Base-by-base conservation (phyloP, 192 early-diverging fungal species). In the Backusella australiensis region DNA sequence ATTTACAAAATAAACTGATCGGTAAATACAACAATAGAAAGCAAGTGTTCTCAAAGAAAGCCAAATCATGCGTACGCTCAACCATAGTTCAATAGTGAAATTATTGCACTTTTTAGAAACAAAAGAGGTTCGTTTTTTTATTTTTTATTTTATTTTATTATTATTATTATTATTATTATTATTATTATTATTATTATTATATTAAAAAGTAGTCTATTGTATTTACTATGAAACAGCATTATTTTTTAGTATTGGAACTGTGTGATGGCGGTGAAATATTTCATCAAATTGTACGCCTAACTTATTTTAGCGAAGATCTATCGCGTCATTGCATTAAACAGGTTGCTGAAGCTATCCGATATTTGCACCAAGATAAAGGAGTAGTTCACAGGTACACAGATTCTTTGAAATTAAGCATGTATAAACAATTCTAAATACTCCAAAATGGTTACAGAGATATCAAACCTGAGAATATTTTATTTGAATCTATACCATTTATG, bases 391-490 rank as follows among this genome's bases (percentile, higher is more conserved):
- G 84, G 83, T 82, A 32, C 32, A 32, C 32, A 77, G 19, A 38
- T 9, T 34, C 15, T 29, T 32, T 65, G 42, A 34, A 21, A 44
- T 44, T 2, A 44, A 44, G 19, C 15, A 44, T 44, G 4, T 44
- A 12, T 63, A 63, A 63, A 63, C 12, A 12, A 63, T 63, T 63
- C 11, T 11, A 32, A 15, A 75, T 67, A 65, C 46, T 66, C 72
- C 72, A 71, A 49, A 72, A 80, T 32, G 53, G 78, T 15, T 80
- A 76, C 69, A 87, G 96, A 39, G 96, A 98, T 81, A 95, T 98
- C 72, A 98, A 98, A 86, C 93, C 93, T 39, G 96, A 98, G 77
- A 98, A 98, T 82, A 86, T 96, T 52, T 82, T 93, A 15, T 93
- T 94, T 83, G 90, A 91, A 69, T 84, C 91, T 41, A 93, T 92